Conservation (phyloP, 2,329 filamentous ascomycete species). For the Periconia digitata region DNA sequence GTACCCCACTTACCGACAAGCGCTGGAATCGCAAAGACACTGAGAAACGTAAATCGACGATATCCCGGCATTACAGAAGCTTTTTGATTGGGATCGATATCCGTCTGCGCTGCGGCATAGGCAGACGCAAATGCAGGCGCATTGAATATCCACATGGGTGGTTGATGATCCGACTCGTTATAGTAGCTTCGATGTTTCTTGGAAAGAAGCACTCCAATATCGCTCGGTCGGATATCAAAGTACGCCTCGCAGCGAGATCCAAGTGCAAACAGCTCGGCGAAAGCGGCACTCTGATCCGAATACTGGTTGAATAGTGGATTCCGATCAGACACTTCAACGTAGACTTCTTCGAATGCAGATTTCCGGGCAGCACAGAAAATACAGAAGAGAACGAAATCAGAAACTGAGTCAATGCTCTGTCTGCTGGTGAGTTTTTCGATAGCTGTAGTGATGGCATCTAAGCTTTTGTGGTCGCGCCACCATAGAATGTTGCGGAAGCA, state of each 20-base stretch:
- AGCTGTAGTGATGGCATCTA: constrained; percentile 34
- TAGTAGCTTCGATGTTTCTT: constrained; percentile 48
- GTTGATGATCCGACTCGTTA: constrained; percentile 45
- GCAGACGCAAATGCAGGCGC: constrained; percentile 53
- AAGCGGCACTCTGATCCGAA: constrained; percentile 64
- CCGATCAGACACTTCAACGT: constrained; percentile 63
- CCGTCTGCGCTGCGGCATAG: constrained; percentile 56
- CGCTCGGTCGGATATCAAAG: constrained; percentile 55
- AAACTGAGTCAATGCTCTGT: constrained; percentile 30
- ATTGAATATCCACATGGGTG: constrained; percentile 54
- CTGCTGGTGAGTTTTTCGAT: constrained; percentile 25
- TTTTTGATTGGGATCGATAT: constrained; percentile 53
- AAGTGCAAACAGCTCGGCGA: constrained; percentile 64
- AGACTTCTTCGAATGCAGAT: constrained; percentile 63
- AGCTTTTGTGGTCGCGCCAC: constrained; percentile 28
- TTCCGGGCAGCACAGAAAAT: constrained; percentile 61
- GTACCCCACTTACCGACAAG: constrained; percentile 46
- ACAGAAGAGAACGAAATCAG: constrained; percentile 59
- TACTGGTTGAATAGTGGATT: constrained; percentile 64
- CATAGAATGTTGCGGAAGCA: constrained; percentile 31
- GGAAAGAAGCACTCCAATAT: constrained; percentile 38
- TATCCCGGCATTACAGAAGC: constrained; percentile 49
- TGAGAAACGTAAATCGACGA: constrained; percentile 59
- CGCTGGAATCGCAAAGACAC: constrained; percentile 64
- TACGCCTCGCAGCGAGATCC: constrained; percentile 66